Percentiles rank a stretch among this genome's conserved stretches.
phyloP scores from a whole-genome alignment of 768 basidiomycete species.

The Pleurotus salmoneostramineus region DNA sequence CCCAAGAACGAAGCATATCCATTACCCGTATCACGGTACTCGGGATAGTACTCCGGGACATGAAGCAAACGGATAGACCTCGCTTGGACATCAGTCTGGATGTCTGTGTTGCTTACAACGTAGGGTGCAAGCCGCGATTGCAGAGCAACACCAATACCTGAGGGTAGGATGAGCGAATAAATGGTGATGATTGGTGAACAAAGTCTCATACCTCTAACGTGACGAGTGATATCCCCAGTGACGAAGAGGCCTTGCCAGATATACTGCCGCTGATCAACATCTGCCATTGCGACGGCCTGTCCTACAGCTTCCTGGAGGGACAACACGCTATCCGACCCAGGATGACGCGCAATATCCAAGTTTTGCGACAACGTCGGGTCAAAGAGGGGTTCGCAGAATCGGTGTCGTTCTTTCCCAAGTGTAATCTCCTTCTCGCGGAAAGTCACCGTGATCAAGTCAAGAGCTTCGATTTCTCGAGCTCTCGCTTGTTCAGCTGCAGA shows the following conservation, averaged over 20 bases:
- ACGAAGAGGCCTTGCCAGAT: slow-evolving; percentile 80
- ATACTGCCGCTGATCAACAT: slow-evolving; percentile 62
- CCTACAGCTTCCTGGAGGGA: slow-evolving; percentile 69
- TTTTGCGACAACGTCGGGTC: slow-evolving; percentile 57
- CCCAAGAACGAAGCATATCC: slow-evolving; percentile 80
- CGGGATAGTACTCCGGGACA: slow-evolving; percentile 88
- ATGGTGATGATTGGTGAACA: not conserved
- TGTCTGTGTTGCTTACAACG: slow-evolving; percentile 55
- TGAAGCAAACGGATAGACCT: slow-evolving; percentile 55
- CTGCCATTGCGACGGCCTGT: slow-evolving; percentile 54
- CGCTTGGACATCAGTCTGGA: slow-evolving; percentile 71
- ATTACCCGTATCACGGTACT: slow-evolving; percentile 84
- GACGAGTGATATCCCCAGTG: slow-evolving; percentile 70
- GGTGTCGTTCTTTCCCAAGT: slow-evolving; percentile 83
- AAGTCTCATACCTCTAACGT: slow-evolving; percentile 59
- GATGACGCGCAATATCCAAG: slow-evolving; percentile 21
- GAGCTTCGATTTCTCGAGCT: slow-evolving; percentile 76
- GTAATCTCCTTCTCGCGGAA: slow-evolving; percentile 71
- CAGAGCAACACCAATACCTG: slow-evolving; percentile 65
- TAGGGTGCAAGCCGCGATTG: slow-evolving; percentile 69
- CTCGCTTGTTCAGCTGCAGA: slow-evolving; percentile 79
- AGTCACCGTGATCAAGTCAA: slow-evolving; percentile 75
- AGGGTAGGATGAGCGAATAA: slow-evolving; percentile 2
- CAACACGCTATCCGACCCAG: slow-evolving; percentile 24
- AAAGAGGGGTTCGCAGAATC: slow-evolving; percentile 89